Conservation (phyloP, 805 yeast genomes). For the Wickerhamiella siamensis region DNA sequence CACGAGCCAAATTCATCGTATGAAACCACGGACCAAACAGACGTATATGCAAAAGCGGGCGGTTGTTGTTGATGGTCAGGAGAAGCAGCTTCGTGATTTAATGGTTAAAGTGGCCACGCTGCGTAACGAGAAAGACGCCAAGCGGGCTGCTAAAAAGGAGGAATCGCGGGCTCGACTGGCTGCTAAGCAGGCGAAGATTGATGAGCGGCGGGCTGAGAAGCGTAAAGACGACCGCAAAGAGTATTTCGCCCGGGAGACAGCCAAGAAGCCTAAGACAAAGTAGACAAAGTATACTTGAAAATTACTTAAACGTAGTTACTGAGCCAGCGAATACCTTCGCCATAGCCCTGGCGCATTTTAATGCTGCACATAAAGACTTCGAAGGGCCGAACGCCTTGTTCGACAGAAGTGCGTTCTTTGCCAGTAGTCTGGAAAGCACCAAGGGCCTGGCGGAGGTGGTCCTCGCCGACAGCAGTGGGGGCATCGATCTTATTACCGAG, state of each 20-base stretch:
- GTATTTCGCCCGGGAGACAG: slow-evolving; percentile 38
- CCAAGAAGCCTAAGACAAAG: slow-evolving; percentile 7
- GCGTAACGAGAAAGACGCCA: slow-evolving; percentile 70
- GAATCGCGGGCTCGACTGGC: slow-evolving; percentile 63
- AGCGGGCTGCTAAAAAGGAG: slow-evolving; percentile 55
- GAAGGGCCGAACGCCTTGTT: slow-evolving; percentile 70
- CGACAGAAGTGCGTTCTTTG: slow-evolving; percentile 55
- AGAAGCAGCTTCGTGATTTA: slow-evolving; percentile 80
- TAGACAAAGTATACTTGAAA: neutral
- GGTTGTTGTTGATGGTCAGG: slow-evolving; percentile 82
- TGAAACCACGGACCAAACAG: slow-evolving; percentile 68
- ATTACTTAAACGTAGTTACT: slow-evolving; percentile 67
- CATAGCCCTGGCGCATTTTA: slow-evolving; percentile 97
- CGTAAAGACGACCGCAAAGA: slow-evolving; percentile 76
- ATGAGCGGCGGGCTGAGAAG: slow-evolving; percentile 55
- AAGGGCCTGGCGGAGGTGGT: slow-evolving; percentile 79
- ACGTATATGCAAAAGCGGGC: slow-evolving; percentile 85
- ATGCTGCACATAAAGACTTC: slow-evolving; percentile 97
- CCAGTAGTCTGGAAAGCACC: slow-evolving; percentile 87
- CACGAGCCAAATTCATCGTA: slow-evolving; percentile 74
- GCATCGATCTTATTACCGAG: slow-evolving; percentile 95
- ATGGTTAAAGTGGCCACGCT: slow-evolving; percentile 78
- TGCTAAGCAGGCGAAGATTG: slow-evolving; percentile 61
- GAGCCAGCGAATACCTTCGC: slow-evolving; percentile 97
- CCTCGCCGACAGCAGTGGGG: slow-evolving; percentile 87